Evolutionary conservation across 2,329 filamentous ascomycete species (phyloP), one percentile per base, ranked within the genome.

Genomic region (Zymoseptoria pseudotritici): DNA sequence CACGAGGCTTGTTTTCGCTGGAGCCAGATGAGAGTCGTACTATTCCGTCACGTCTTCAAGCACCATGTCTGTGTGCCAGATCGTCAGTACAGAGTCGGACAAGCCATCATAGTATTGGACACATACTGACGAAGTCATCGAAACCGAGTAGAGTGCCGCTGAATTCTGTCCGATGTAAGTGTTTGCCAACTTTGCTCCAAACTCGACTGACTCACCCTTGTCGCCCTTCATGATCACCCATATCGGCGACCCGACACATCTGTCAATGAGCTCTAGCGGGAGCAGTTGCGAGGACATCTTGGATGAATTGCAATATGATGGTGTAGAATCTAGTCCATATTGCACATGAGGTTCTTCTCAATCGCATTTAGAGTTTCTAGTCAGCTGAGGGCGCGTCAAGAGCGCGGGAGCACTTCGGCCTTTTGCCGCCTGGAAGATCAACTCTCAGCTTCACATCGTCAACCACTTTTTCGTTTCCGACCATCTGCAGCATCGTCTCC

Each of bases 181-280:
- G 54, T 8, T 42, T 13, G 36, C n/a, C 49, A 21, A 4, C 6
- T n/a, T 17, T 29, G 11, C 29, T 17, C 7, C 56, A 71, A 52
- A 20, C 26, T 61, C 20, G 51, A 19, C 10, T 52, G 49, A 50
- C 74, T 42, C 78, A 96, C 94, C 94, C 81, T 97, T 97, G 74
- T 97, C 94, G 67, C 92, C 91, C 79, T 99, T 99, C 94, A 99
- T 99, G 70, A 99, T 86, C 65, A 99, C 92, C 92, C 93, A 97
- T 76, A 99, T 97, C 70, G 88, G 89, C 58, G 92, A 97, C 63
- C 94, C 94, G 66, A 99, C 92, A 74, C 94, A 99, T 78, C 97
- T 97, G 81, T 99, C 94, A 76, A 99, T 97, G 73, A 99, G 86
- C 78, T 99, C 94, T 53, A 77, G 68, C 19, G 75, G 75, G 19